phyloP scores from a whole-genome alignment of 1,139 yeast genomes.

The Protomyces macrosporus region DNA sequence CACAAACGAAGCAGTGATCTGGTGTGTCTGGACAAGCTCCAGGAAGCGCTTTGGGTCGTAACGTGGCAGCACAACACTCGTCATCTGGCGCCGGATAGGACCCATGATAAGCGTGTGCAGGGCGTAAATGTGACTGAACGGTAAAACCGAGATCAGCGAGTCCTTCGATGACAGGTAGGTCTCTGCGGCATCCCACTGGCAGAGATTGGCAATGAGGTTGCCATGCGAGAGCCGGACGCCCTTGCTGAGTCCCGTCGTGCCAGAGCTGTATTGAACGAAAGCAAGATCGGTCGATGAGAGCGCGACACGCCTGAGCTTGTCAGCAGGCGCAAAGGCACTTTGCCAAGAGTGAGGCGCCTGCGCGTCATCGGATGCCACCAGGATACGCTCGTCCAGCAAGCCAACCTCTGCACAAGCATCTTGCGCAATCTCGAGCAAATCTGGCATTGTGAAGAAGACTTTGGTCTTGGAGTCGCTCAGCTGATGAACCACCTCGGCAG shows the following conservation, averaged over 20 bases:
- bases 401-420: constrained; percentile 35
- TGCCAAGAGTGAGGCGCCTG: constrained; percentile 29
- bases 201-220: constrained; percentile 33
- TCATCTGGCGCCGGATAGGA: constrained; percentile 33
- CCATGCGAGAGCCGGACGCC: constrained; percentile 57
- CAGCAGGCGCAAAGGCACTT: constrained; percentile 24
- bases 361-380: constrained; percentile 2
- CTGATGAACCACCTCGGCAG: constrained; percentile 41
- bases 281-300: constrained; percentile 35
- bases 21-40: constrained; percentile 34
- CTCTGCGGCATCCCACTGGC: constrained; percentile 28
- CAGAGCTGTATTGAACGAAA: constrained; percentile 57
- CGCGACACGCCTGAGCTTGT: constrained; percentile 27
- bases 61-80: constrained; percentile 36
- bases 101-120: constrained; percentile 36
- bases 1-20: constrained; percentile 35
- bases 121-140: constrained; percentile 43
- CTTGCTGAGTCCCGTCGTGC: constrained; percentile 56
- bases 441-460: constrained; percentile 34
- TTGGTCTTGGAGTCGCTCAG: constrained; percentile 36
- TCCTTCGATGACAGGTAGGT: neutral
- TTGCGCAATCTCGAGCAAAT: constrained; percentile 31
- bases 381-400: neutral
- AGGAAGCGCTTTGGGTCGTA: constrained; percentile 39
- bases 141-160: constrained; percentile 33